Base-by-base conservation (phyloP, 2,329 filamentous ascomycete species). In the Phyllosticta citriasiana region DNA sequence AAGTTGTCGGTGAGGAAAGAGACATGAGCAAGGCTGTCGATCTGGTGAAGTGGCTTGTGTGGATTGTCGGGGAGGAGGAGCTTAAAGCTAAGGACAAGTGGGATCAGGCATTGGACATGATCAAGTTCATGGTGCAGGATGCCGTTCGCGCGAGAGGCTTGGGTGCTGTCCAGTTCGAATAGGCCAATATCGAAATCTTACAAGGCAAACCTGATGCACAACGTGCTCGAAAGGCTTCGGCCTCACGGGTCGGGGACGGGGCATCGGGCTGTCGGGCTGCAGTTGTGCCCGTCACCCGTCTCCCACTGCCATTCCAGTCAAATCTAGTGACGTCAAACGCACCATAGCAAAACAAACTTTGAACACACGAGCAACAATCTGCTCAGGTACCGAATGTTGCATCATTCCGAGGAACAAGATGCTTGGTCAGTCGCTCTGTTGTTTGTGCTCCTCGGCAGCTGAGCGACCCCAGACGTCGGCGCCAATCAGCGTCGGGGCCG, bases 1-100 rank as follows among this genome's bases (percentile, higher is more conserved):
- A 81, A 26, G 89, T 97, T 0, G 81, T 96, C 0, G 63, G 76
- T 1, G 86, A 93, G 62, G 94, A 97, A 73, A 79, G 82, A 62
- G 87, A 97, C 70, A 80, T 94, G 74, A 81, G 82, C 4, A 96
- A 96, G 73, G 89, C 84, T 0, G 80, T 84, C 1, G 82, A 82
- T 12, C 74, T 94, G 19, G 81, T 88, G 12, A 84, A 80, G 65
- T 96, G 90, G 89, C 63, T 79, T 40, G 69, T 57, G 3, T 80
- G 74, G 71, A 68, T 79, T 10, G 64, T 78, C 33, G 67, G 64
- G 7, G 69, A 71, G 52, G 60, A 65, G 27, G 65, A 64, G 7
- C 57, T 60, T 19, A 5, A 61, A 19, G 62, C 35, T 14, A 62
- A 60, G 54, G 60, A 61, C 53, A 67, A 66, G 47, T 79, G 77